Evolutionary conservation across 1,284 basidiomycete species (phyloP).

Genomic region (Fomitopsis pinicola): DNA sequence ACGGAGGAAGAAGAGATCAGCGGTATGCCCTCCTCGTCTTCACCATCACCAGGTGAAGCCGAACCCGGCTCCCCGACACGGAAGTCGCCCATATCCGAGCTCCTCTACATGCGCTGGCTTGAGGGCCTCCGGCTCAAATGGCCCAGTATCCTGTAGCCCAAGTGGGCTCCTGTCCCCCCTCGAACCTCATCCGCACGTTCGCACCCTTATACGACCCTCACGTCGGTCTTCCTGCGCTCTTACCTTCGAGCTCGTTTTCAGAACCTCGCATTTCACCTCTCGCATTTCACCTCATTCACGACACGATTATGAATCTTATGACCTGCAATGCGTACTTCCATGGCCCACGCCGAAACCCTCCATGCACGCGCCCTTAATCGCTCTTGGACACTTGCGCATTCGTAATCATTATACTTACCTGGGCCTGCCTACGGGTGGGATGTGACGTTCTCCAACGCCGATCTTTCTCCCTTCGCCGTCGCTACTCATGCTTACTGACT

Average conservation of each 20-base stretch:
- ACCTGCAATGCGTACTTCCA: background rate
- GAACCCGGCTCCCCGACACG: constrained; percentile 34
- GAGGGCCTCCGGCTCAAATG: constrained; percentile 88
- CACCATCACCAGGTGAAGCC: constrained; percentile 23
- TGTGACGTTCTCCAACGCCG: background rate
- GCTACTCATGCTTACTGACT: background rate
- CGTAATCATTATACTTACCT: background rate
- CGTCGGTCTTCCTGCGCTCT: background rate
- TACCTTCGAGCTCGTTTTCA: background rate
- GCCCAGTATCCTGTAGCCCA: constrained; percentile 59
- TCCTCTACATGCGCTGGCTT: constrained; percentile 94
- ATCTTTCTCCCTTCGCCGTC: background rate
- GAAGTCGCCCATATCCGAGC: constrained; percentile 86
- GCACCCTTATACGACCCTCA: background rate
- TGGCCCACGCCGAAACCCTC: background rate
- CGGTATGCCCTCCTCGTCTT: constrained; percentile 38
- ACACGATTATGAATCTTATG: background rate
- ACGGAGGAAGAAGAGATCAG: constrained; percentile 73
- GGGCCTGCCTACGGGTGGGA: background rate
- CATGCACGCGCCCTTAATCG: background rate
- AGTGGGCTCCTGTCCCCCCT: background rate
- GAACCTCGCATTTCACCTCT: background rate
- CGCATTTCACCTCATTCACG: background rate
- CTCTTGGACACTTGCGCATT: background rate
- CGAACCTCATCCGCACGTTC: background rate